A percentile compares a stretch with the other conserved stretches of the same genome.
phyloP scores from a whole-genome alignment of 169 alveolate species.

The Besnoitia besnoiti region DNA sequence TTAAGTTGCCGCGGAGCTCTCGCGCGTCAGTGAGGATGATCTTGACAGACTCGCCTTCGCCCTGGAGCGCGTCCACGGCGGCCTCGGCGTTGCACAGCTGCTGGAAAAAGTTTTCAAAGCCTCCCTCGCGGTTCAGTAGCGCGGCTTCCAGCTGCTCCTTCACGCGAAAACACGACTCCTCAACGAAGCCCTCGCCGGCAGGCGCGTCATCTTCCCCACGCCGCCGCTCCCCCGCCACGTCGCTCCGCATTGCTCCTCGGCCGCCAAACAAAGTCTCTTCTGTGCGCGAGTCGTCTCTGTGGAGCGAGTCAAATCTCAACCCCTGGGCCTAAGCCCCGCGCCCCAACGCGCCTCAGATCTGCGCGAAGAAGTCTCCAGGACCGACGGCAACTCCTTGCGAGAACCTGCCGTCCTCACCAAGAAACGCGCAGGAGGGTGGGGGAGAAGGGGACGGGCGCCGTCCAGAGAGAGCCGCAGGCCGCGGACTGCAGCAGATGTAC shows the following conservation, averaged over 20 bases:
- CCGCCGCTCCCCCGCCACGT: no score
- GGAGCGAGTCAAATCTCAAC: no score
- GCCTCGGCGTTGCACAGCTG: background rate
- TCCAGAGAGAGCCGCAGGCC: background rate
- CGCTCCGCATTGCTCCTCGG: no score
- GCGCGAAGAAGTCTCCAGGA: background rate
- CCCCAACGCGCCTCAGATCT: background rate
- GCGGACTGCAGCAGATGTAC: background rate
- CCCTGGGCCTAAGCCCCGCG: no score
- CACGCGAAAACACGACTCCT: background rate
- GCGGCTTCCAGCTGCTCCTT: background rate
- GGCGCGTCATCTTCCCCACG: background rate
- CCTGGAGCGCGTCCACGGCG: background rate
- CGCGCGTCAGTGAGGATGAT: background rate
- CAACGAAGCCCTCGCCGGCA: background rate
- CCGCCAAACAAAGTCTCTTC: no score
- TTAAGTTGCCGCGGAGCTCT: background rate
- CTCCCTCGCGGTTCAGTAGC: background rate
- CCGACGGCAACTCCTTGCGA: background rate
- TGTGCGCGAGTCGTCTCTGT: no score
- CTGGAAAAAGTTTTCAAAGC: background rate
- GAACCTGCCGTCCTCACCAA: background rate
- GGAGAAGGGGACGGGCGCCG: background rate
- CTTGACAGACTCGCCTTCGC: background rate
- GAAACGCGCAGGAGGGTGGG: background rate